These are phyloP conservation scores for Paramecium pentaurelia DNA, from an alignment of 73 alveolate genomes.

Conservation along the genomic window DNA sequence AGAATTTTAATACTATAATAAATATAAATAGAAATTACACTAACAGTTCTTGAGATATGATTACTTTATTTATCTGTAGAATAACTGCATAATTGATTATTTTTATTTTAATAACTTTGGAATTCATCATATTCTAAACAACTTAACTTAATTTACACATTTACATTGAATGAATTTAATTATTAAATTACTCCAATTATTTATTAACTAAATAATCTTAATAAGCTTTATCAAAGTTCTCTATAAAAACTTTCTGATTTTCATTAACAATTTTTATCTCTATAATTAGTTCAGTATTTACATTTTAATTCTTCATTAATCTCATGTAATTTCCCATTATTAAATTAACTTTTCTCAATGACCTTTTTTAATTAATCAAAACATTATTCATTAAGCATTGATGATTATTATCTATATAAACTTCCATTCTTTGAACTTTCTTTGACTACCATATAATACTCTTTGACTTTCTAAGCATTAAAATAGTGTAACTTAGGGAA, in stretches of 20 bases:
- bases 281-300: not conserved
- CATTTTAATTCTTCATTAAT: not conserved
- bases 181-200: not conserved
- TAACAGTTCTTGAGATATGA: not conserved
- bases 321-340: not conserved
- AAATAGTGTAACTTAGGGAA: conserved; percentile 31
- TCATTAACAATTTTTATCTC: not conserved
- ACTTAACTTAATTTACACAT: not conserved
- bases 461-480: conserved; percentile 1
- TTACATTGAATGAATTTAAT: conserved; percentile 6
- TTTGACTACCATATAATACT: not conserved
- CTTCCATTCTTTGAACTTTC: not conserved
- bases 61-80: not conserved
- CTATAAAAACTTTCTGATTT: not conserved
- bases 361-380: not conserved
- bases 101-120: not conserved
- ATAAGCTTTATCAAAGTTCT: not conserved
- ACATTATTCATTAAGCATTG: not conserved
- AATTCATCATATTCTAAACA: conserved; percentile 16
- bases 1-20: not conserved
- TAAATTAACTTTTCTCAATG: not conserved
- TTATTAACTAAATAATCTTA: not conserved
- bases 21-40: not conserved
- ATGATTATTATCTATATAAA: not conserved
- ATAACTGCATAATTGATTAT: not conserved